Conservation (phyloP, 768 basidiomycete genomes). For the Psilocybe sp. region DNA sequence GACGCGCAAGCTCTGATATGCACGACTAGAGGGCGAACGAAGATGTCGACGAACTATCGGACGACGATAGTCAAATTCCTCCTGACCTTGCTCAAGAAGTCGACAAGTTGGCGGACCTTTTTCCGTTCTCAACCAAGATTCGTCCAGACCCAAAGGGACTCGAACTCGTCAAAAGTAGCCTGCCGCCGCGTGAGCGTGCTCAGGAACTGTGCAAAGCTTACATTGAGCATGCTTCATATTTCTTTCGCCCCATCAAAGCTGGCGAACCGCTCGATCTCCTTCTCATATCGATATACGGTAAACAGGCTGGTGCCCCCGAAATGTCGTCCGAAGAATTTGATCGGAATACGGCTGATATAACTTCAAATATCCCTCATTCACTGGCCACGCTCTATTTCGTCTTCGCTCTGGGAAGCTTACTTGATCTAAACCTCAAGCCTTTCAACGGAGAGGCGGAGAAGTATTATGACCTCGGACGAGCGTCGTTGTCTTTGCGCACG, state of each 20-base stretch:
- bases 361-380: constrained; percentile 36
- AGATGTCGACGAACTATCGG: constrained; percentile 25
- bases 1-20: background rate
- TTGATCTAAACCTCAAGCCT: constrained; percentile 47
- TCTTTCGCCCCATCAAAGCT: constrained; percentile 48
- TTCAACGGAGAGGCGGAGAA: constrained; percentile 60
- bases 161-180: constrained; percentile 33
- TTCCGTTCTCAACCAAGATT: constrained; percentile 36
- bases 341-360: background rate
- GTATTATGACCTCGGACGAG: constrained; percentile 56
- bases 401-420: constrained; percentile 59
- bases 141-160: constrained; percentile 27
- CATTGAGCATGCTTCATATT: constrained; percentile 42
- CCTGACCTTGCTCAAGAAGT: constrained; percentile 22
- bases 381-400: constrained; percentile 57
- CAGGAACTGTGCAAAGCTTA: constrained; percentile 38
- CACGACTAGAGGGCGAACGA: constrained; percentile 26
- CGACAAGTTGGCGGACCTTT: constrained; percentile 35
- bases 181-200: constrained; percentile 46
- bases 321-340: too few species aligned
- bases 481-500: constrained; percentile 47
- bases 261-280: constrained; percentile 43
- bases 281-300: constrained; percentile 36
- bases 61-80: constrained; percentile 12
- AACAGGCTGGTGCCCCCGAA: background rate